Conservation (phyloP, 2,329 filamentous ascomycete genomes). For the Huntiella omanensis region DNA sequence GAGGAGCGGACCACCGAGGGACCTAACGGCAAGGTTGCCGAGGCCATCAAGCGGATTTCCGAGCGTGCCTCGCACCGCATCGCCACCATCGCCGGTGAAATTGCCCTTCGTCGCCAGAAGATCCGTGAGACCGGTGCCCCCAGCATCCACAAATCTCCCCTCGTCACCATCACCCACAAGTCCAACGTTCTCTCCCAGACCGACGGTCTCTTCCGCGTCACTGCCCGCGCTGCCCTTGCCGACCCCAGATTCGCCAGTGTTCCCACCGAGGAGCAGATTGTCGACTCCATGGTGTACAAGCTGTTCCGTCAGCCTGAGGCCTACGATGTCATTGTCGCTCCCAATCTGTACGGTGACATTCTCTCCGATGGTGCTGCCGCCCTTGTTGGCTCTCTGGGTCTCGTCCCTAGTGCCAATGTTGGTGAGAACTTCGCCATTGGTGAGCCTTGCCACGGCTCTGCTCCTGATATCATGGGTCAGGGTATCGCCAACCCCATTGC, state of each 20-base stretch:
- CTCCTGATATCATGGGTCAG: constrained; percentile 85
- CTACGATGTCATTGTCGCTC: constrained; percentile 96
- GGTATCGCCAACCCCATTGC: constrained; percentile 93
- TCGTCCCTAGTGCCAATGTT: constrained; percentile 90
- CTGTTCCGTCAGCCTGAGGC: constrained; percentile 87
- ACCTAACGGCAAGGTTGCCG: constrained; percentile 66
- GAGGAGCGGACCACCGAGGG: constrained; percentile 72
- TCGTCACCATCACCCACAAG: constrained; percentile 97
- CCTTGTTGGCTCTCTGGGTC: constrained; percentile 74
- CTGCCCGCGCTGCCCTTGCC: constrained; percentile 54
- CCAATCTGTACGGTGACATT: constrained; percentile 95
- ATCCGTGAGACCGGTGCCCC: constrained; percentile 41
- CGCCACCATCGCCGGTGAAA: constrained; percentile 82
- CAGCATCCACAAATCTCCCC: constrained; percentile 46
- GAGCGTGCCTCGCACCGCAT: constrained; percentile 73
- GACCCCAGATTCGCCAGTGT: constrained; percentile 43
- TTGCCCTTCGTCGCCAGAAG: constrained; percentile 70
- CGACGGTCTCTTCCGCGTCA: constrained; percentile 82
- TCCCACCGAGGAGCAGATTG: constrained; percentile 85
- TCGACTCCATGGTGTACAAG: constrained; percentile 99
- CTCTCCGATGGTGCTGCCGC: constrained; percentile 89
- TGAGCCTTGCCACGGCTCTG: constrained; percentile 92
- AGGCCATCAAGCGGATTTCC: constrained; percentile 94
- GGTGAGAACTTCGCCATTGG: constrained; percentile 89
- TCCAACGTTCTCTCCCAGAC: constrained; percentile 93